Percentiles rank a stretch among this genome's conserved stretches.
phyloP scores from a whole-genome alignment of 2,329 filamentous ascomycete genomes.

The Thelonectria blattea region DNA sequence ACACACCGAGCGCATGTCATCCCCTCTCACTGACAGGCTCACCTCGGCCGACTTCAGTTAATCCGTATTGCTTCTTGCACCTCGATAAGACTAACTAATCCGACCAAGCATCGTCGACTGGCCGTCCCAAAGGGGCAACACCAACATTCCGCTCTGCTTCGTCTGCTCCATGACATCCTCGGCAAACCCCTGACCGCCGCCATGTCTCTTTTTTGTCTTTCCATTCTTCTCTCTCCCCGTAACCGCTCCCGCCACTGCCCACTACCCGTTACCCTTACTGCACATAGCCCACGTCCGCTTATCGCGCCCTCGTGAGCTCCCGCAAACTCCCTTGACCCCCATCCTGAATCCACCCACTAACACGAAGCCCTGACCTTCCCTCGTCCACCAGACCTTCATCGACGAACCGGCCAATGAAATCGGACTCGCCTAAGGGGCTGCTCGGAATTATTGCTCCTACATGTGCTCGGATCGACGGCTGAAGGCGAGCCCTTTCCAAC shows the following conservation, averaged over 20 bases:
- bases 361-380: conserved; percentile 7
- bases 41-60: neutral
- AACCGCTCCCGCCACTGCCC: neutral
- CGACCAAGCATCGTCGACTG: conserved; percentile 4
- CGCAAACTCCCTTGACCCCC: conserved; percentile 9
- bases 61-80: conserved; percentile 11
- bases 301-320: conserved; percentile 20
- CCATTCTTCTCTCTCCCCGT: neutral
- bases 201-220: conserved; percentile 1
- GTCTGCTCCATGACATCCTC: conserved; percentile 11
- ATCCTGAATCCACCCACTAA: conserved; percentile 27
- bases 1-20: conserved; percentile 15
- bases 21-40: conserved; percentile 5
- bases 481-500: neutral
- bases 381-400: conserved; percentile 2
- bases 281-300: conserved; percentile 14
- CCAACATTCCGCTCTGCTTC: no score
- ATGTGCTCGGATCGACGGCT: conserved; percentile 3
- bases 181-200: conserved; percentile 16
- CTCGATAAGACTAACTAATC: conserved; percentile 6
- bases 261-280: neutral
- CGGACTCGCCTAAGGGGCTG: conserved; percentile 2
- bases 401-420: conserved; percentile 13
- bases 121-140: conserved; percentile 8
- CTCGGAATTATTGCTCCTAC: conserved; percentile 5